Base-by-base conservation (phyloP, 2,329 filamentous ascomycete genomes). In the Plectosphaerella sp. region DNA sequence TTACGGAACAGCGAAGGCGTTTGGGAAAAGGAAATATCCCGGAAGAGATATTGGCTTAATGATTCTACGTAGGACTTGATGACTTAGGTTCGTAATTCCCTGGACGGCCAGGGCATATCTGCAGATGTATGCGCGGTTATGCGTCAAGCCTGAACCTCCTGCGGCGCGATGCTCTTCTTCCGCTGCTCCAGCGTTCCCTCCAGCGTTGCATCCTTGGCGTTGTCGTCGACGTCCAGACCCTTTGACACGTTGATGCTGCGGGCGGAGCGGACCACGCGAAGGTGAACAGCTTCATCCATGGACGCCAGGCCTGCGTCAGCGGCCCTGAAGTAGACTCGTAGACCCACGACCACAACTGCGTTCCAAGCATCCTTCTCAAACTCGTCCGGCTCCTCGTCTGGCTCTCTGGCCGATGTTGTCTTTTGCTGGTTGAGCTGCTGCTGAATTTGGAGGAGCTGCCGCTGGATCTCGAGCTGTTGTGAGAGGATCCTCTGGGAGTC, bases 321-420 rank as follows among this genome's bases (percentile, higher is more conserved):
- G 1, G 67, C 71, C 59, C 79, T 80, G 62, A 78, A 75, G 59
- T 81, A 82, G 5, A 82, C 73, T 12, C 77, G 69, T 49, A 82
- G 62, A 0, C 79, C 78, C 0, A 82, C 72, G 11, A 80, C 73
- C 6, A 70, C 73, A 37, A 81, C 72, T 10, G 79, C 78, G 57
- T 82, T 80, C 78, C 79, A 82, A 8, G 76, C 73, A 49, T 78
- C 71, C 22, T 73, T 70, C 56, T 80, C 75, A 47, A 77, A 78
- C 52, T 83, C 79, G 56, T 81, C 79, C 10, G 72, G 73, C 7
- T 77, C 73, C n/a, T 76, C 73, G 36, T n/a, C 36, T 3, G 16
- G n/a, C 12, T 18, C 25, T 14, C 11, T 24, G 12, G 20, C 33
- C 5, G 18, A 37, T 33, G 28, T 33, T 18, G 33, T 12, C 3